These are phyloP conservation scores for Apodospora peruviana DNA, from an alignment of 495 filamentous ascomycete species.

Conservation along the genomic window DNA sequence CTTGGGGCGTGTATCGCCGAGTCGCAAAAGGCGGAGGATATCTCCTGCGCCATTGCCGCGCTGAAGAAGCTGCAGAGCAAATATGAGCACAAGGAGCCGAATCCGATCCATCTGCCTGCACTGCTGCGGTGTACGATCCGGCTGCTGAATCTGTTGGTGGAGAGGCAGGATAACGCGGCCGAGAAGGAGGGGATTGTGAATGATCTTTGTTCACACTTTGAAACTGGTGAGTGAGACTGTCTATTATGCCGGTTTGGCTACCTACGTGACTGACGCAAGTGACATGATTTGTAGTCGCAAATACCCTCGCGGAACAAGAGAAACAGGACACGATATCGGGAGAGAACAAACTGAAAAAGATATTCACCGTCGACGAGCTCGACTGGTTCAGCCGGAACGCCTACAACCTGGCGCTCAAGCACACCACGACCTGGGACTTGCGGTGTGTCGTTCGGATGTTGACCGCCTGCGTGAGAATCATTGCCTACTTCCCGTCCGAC, in stretches of 20 bases:
- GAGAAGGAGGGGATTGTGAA: slow-evolving; percentile 26
- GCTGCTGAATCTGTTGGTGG: slow-evolving; percentile 51
- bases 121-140: slow-evolving; percentile 60
- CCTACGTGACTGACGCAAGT: slow-evolving; percentile 24
- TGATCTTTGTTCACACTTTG: slow-evolving; percentile 58
- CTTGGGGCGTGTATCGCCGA: slow-evolving; percentile 75
- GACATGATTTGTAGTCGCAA: slow-evolving; percentile 33
- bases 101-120: slow-evolving; percentile 59
- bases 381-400: slow-evolving; percentile 77
- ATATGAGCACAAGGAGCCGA: slow-evolving; percentile 43
- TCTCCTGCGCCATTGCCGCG: slow-evolving; percentile 47
- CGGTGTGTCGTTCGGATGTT: slow-evolving; percentile 52
- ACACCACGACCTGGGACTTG: slow-evolving; percentile 50
- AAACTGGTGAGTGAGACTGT: slow-evolving; percentile 59
- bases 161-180: slow-evolving; percentile 21
- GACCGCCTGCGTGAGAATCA: slow-evolving; percentile 55
- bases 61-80: slow-evolving; percentile 56
- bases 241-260: too few species aligned
- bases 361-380: slow-evolving; percentile 57
- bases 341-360: slow-evolving; percentile 18
- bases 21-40: slow-evolving; percentile 61
- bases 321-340: too few species aligned
- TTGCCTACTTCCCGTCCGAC: slow-evolving; percentile 52
- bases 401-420: slow-evolving; percentile 67
- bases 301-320: too few species aligned